These are phyloP conservation scores for Cladosporium sp. DNA, from an alignment of 2,329 filamentous ascomycete species.

Conservation along the genomic window DNA sequence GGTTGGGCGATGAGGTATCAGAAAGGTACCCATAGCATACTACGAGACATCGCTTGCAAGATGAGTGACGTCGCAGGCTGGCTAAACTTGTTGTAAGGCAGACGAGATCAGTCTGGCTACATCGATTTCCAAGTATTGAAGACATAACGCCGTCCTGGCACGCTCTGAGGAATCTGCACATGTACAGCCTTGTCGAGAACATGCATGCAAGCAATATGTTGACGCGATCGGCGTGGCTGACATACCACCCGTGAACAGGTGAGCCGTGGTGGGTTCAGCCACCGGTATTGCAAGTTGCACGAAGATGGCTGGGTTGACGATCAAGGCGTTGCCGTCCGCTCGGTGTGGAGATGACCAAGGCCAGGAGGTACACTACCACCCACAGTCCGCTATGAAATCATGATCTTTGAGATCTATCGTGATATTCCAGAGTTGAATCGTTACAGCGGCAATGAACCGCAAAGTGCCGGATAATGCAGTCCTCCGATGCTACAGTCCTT, in stretches of 20 bases:
- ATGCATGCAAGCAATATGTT: neutral
- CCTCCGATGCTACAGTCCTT: neutral
- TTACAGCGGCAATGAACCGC: neutral
- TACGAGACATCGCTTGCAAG: neutral
- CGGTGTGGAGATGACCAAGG: neutral
- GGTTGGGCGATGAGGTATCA: slow-evolving; percentile 3
- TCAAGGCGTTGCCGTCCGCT: neutral
- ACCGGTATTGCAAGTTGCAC: neutral
- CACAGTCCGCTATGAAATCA: neutral
- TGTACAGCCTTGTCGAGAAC: neutral
- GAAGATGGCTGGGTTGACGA: neutral
- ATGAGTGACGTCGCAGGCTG: neutral
- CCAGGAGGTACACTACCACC: neutral
- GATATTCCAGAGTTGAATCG: neutral
- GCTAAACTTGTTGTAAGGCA: neutral
- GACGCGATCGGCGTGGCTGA: slow-evolving; percentile 11
- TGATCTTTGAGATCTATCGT: neutral
- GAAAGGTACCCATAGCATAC: neutral
- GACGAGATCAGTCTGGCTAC: neutral
- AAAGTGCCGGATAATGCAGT: neutral
- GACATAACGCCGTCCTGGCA: neutral
- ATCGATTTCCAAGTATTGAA: neutral
- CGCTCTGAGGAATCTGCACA: neutral
- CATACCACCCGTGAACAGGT: neutral
- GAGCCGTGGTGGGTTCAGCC: neutral